phyloP scores from a whole-genome alignment of 441 rosid species.

The Populus hybrid region DNA sequence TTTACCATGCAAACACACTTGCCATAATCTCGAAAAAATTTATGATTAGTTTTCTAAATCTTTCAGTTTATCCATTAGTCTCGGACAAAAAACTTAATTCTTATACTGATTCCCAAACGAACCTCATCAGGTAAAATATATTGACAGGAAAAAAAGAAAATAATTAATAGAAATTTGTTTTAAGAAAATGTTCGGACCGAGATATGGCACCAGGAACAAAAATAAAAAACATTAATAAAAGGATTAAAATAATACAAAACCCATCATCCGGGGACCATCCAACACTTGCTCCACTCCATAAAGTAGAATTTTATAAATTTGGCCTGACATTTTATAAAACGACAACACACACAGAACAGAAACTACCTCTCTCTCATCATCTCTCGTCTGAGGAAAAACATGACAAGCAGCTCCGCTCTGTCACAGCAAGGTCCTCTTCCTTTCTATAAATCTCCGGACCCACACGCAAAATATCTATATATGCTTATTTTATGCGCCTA shows the following conservation, averaged over 20 bases:
- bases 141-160: too few species aligned
- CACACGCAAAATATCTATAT: neutral
- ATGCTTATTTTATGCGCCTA: neutral
- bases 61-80: too few species aligned
- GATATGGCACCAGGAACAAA: too few species aligned
- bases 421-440: slow-evolving; percentile 59
- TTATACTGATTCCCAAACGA: too few species aligned
- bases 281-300: neutral
- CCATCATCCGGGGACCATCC: neutral
- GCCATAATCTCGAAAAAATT: too few species aligned
- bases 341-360: neutral
- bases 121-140: too few species aligned
- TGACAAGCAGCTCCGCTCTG: slow-evolving; percentile 70
- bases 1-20: too few species aligned
- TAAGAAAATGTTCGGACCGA: too few species aligned
- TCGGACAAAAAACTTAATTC: too few species aligned
- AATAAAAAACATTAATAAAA: neutral
- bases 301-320: neutral
- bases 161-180: too few species aligned
- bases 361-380: too few species aligned
- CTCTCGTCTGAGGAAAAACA: slow-evolving; percentile 30
- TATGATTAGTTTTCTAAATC: too few species aligned
- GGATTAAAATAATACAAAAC: neutral
- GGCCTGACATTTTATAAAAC: neutral
- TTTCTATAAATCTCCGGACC: neutral